A percentile compares a stretch with the other conserved stretches of the same genome.
Conservation (phyloP, 805 yeast species). For the Wickerhamiella australiensis region DNA sequence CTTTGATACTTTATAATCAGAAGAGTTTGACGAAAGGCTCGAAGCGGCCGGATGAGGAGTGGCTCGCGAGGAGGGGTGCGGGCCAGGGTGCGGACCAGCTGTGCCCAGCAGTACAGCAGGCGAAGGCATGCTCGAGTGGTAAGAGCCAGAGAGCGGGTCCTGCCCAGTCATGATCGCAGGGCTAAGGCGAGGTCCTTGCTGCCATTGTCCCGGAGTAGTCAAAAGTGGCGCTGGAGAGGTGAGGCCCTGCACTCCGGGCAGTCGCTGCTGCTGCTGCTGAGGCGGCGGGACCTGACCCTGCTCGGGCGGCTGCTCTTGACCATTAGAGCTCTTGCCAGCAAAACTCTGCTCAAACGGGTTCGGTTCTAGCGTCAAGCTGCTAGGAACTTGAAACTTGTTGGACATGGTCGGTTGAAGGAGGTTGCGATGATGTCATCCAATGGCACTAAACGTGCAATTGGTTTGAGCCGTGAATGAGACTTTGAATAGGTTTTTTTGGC, state of each 20-base stretch:
- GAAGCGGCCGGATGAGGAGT: too few species aligned
- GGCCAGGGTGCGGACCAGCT: too few species aligned
- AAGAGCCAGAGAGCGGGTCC: background rate
- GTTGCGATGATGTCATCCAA: constrained; percentile 12
- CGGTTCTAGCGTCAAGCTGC: constrained; percentile 68
- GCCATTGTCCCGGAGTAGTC: constrained; percentile 11
- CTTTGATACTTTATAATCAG: too few species aligned
- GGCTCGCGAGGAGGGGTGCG: too few species aligned
- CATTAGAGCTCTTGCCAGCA: constrained; percentile 37
- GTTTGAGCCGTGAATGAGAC: too few species aligned
- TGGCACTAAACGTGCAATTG: too few species aligned
- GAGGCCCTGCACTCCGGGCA: constrained; percentile 23
- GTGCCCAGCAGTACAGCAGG: constrained; percentile 4
- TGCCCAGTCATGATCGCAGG: constrained; percentile 26
- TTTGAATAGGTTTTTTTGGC: too few species aligned
- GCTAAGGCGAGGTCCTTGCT: constrained; percentile 3
- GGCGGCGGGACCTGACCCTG: constrained; percentile 6
- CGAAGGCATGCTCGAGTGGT: constrained; percentile 7
- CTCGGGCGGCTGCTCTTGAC: background rate
- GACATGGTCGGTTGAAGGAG: constrained; percentile 1
- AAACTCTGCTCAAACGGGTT: constrained; percentile 93
- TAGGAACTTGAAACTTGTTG: constrained; percentile 11
- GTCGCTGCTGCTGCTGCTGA: constrained; percentile 12
- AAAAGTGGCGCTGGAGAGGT: constrained; percentile 23
- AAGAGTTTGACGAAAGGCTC: too few species aligned